Evolutionary conservation across 306 rosid species (phyloP).

Genomic region (Amphicarpaea edgeworthii): DNA sequence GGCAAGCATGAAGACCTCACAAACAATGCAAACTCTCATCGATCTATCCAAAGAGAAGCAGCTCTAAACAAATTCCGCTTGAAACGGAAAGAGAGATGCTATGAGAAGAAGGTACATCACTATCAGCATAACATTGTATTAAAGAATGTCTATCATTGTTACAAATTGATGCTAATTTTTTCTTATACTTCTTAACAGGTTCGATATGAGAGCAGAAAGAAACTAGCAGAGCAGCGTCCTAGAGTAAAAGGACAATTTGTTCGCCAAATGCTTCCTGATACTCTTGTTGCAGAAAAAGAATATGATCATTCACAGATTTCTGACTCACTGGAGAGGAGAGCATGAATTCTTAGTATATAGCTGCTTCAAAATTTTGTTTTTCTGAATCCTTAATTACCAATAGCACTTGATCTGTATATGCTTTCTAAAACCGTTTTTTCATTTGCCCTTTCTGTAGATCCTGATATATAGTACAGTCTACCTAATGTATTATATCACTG

Average conservation of each 20-base stretch:
- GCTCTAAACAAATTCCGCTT: slow-evolving; percentile 88
- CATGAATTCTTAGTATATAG: slow-evolving; percentile 34
- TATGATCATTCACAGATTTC: slow-evolving; percentile 45
- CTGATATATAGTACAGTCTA: slow-evolving; percentile 40
- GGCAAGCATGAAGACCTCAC: slow-evolving; percentile 67
- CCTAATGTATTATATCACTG: slow-evolving; percentile 43
- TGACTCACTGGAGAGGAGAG: slow-evolving; percentile 41
- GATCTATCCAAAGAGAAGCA: slow-evolving; percentile 79
- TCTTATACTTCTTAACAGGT: slow-evolving; percentile 62
- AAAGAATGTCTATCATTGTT: slow-evolving; percentile 13
- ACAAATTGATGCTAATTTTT: slow-evolving; percentile 31
- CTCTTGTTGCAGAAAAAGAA: slow-evolving; percentile 49
- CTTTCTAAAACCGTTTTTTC: slow-evolving; percentile 43
- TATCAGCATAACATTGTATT: not conserved
- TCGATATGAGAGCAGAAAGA: slow-evolving; percentile 98
- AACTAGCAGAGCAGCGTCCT: slow-evolving; percentile 98
- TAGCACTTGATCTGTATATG: slow-evolving; percentile 49
- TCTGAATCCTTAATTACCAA: slow-evolving; percentile 25
- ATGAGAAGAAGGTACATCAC: slow-evolving; percentile 80
- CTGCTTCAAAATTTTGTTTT: slow-evolving; percentile 45
- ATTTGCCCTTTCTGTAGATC: slow-evolving; percentile 32
- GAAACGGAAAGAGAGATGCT: slow-evolving; percentile 97
- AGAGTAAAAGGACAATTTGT: slow-evolving; percentile 98
- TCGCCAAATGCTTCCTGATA: slow-evolving; percentile 64
- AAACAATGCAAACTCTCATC: slow-evolving; percentile 56